Percentiles rank a stretch among this genome's conserved stretches.
phyloP scores from a whole-genome alignment of 768 basidiomycete species.

The Porphyrellus cyaneotinctus region DNA sequence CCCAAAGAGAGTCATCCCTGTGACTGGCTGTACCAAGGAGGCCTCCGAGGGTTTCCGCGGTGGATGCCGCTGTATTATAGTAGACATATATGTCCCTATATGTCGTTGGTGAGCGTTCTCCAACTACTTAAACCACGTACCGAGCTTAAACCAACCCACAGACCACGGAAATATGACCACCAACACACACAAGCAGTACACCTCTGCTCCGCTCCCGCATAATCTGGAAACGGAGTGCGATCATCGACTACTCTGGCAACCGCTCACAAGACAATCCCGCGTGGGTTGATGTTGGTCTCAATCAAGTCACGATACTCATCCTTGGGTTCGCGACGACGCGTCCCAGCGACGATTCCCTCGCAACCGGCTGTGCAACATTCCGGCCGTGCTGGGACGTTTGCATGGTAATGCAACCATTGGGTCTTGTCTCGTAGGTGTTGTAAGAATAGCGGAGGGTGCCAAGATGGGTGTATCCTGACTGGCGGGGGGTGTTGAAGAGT shows the following conservation, averaged over 20 bases:
- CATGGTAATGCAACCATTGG: neutral
- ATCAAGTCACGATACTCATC: neutral
- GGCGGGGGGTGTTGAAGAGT: neutral
- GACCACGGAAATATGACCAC: constrained; percentile 88
- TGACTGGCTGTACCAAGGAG: neutral
- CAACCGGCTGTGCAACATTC: neutral
- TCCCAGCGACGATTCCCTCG: too few species aligned
- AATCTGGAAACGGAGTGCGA: constrained; percentile 54
- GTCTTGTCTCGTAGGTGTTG: neutral
- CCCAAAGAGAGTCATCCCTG: neutral
- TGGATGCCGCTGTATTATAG: constrained; percentile 7
- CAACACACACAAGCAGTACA: constrained; percentile 68
- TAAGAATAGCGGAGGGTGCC: neutral
- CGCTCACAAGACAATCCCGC: constrained; percentile 16
- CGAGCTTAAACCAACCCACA: constrained; percentile 16
- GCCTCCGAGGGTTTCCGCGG: constrained; percentile 9
- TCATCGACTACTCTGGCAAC: constrained; percentile 43
- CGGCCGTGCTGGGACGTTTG: neutral
- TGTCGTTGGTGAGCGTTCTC: constrained; percentile 25
- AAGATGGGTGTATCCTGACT: neutral
- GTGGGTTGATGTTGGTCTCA: neutral
- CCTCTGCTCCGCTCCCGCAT: constrained; percentile 69
- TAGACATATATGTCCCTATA: constrained; percentile 24
- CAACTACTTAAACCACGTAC: neutral
- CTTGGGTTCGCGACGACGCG: neutral